Conservation (phyloP, 495 filamentous ascomycete species). For the Aspergillus heteromorphus region DNA sequence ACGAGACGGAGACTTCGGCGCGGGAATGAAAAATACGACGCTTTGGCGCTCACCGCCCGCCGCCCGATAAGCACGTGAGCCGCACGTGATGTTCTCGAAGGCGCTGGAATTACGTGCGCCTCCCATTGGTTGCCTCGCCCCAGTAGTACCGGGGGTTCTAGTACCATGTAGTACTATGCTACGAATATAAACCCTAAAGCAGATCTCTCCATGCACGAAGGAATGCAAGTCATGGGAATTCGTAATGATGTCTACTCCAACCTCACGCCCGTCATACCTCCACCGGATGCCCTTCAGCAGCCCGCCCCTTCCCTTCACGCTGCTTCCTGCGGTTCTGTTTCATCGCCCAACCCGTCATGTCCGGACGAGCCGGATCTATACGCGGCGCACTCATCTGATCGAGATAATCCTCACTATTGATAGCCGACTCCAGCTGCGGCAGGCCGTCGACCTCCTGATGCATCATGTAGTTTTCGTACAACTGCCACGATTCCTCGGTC, state of each 20-base stretch:
- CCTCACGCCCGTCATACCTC: slow-evolving; percentile 8
- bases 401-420: slow-evolving; percentile 55
- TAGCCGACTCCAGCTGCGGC: slow-evolving; percentile 46
- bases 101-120: background rate
- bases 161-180: background rate
- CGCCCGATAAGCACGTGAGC: background rate
- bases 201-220: background rate
- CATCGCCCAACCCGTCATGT: slow-evolving; percentile 48
- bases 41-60: background rate
- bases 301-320: slow-evolving; percentile 9
- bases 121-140: too few species aligned
- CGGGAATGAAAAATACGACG: slow-evolving; percentile 7
- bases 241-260: background rate
- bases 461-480: slow-evolving; percentile 57
- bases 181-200: background rate
- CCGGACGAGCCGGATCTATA: slow-evolving; percentile 46
- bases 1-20: background rate
- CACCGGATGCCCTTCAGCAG: slow-evolving; percentile 22
- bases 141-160: too few species aligned
- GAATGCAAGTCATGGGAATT: background rate
- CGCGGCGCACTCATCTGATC: slow-evolving; percentile 61
- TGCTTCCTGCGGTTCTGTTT: slow-evolving; percentile 43
- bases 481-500: slow-evolving; percentile 56
- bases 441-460: slow-evolving; percentile 45
- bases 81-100: slow-evolving; percentile 1